Evolutionary conservation across 257 asterid genomes (phyloP).

Genomic region (Przewalskia tangutica): DNA sequence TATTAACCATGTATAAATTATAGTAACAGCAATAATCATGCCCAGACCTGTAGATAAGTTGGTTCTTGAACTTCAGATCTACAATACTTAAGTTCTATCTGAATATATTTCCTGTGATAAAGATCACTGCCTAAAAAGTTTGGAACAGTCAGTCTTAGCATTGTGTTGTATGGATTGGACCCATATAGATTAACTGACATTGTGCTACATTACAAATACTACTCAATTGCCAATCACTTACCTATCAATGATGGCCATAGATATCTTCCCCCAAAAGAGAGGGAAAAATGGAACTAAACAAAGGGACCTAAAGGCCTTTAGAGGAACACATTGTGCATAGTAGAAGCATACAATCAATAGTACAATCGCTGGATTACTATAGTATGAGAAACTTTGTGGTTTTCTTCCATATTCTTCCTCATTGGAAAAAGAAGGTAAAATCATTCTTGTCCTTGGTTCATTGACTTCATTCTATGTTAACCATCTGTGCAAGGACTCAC

Average conservation of each 20-base stretch:
- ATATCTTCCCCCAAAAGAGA: not conserved
- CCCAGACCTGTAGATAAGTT: not conserved
- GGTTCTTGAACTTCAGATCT: slow-evolving; percentile 1
- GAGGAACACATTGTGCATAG: not conserved
- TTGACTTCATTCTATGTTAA: not conserved
- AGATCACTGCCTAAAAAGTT: not conserved
- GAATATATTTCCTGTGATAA: not conserved
- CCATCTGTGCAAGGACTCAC: not conserved
- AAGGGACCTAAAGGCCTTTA: not conserved
- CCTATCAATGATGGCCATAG: not conserved
- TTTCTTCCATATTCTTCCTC: not conserved
- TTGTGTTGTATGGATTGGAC: not conserved
- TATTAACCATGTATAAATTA: not conserved
- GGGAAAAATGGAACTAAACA: not conserved
- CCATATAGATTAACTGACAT: not conserved
- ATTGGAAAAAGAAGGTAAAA: not conserved
- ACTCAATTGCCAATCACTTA: not conserved
- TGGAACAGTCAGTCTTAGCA: not conserved
- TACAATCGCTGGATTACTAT: not conserved
- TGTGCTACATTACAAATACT: not conserved
- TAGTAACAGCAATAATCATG: not conserved
- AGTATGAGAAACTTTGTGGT: not conserved
- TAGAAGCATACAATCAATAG: not conserved
- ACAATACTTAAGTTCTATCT: not conserved
- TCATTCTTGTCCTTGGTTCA: not conserved